phyloP scores from a whole-genome alignment of 2,329 filamentous ascomycete genomes.

The Fusarium ambrosium region DNA sequence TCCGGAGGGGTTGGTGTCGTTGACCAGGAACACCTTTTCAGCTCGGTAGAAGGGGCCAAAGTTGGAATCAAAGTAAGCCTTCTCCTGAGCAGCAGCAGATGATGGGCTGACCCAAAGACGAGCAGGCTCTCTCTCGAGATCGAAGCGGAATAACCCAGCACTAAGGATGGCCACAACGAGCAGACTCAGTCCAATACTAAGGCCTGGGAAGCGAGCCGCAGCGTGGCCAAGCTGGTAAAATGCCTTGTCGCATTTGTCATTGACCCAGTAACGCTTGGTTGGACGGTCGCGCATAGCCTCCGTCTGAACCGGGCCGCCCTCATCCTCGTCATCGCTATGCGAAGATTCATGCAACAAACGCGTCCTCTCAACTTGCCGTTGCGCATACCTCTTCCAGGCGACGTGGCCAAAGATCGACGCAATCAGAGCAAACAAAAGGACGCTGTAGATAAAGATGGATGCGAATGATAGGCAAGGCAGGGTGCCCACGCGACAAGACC shows the following conservation, averaged over 20 bases:
- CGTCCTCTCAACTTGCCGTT: slow-evolving; percentile 84
- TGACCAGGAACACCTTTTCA: slow-evolving; percentile 93
- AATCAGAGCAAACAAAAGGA: slow-evolving; percentile 77
- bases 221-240: slow-evolving; percentile 86
- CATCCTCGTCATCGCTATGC: slow-evolving; percentile 93
- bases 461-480: slow-evolving; percentile 96
- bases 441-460: slow-evolving; percentile 86
- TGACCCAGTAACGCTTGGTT: slow-evolving; percentile 84
- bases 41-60: slow-evolving; percentile 97
- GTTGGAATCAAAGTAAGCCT: slow-evolving; percentile 90
- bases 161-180: slow-evolving; percentile 83
- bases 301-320: slow-evolving; percentile 82
- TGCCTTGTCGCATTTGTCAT: slow-evolving; percentile 82
- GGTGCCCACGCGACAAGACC: slow-evolving; percentile 84
- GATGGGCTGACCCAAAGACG: slow-evolving; percentile 96
- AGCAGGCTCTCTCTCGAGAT: slow-evolving; percentile 91
- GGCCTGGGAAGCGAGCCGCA: slow-evolving; percentile 85
- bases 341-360: slow-evolving; percentile 86
- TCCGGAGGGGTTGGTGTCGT: slow-evolving; percentile 76
- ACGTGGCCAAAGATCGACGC: slow-evolving; percentile 79
- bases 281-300: slow-evolving; percentile 84
- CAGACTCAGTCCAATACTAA: slow-evolving; percentile 85
- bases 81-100: slow-evolving; percentile 91
- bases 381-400: slow-evolving; percentile 79
- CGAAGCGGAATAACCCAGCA: slow-evolving; percentile 88